Conservation (phyloP, 176 grass and related monocot species). For the Ensete ventricosum region DNA sequence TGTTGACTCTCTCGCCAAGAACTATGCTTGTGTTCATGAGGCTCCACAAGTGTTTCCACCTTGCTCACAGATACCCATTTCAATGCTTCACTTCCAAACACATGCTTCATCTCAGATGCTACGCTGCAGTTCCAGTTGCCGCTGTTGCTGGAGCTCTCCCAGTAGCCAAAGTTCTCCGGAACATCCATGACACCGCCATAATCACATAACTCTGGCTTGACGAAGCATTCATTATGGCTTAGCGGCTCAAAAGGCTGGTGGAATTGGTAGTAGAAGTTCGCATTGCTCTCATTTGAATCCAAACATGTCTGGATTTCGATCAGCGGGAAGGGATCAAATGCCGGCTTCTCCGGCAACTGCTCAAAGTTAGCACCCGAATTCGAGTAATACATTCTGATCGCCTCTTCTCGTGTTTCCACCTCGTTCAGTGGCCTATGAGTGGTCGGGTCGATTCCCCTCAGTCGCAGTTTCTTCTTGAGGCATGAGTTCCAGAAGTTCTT, state of each 20-base stretch:
- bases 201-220: not conserved
- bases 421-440: constrained; percentile 14
- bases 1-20: constrained; percentile 44
- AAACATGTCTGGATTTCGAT: constrained; percentile 1
- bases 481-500: constrained; percentile 74
- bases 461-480: constrained; percentile 44
- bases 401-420: not conserved
- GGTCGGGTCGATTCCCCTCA: constrained; percentile 23
- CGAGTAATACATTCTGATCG: too few relatives aligned
- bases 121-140: constrained; percentile 15
- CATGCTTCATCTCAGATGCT: not conserved
- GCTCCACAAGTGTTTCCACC: constrained; percentile 33
- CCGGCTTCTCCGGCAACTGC: not conserved
- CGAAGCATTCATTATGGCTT: not conserved
- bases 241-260: not conserved
- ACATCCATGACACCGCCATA: constrained; percentile 1
- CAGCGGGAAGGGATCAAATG: not conserved
- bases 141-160: constrained; percentile 10
- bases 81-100: constrained; percentile 36
- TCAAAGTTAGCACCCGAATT: not conserved
- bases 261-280: not conserved
- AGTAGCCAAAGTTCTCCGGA: not conserved
- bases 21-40: constrained; percentile 45
- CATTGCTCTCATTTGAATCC: not conserved
- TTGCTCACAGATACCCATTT: constrained; percentile 59